Evolutionary conservation across 805 yeast species (phyloP), one percentile per base, ranked within the genome.

Genomic region (Candida wancherniae): DNA sequence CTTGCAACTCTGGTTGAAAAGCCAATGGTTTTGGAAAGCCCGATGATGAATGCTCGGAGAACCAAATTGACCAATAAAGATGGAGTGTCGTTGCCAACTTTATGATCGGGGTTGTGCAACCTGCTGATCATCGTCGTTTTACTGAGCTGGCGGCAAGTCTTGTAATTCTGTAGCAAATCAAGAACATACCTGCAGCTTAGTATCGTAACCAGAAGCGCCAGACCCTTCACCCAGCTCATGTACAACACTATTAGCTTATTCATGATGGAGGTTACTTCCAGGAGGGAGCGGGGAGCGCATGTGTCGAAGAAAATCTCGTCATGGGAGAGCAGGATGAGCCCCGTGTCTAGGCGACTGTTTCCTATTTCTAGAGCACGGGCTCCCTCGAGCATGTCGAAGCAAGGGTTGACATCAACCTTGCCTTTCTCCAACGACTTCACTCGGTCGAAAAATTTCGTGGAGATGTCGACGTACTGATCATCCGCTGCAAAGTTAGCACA

Each of bases 311-410:
- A 36, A 4, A 64, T 37, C 20, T 78, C 84, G 3, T 58, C 70
- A 1, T 47, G 42, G 0, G 64, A 42, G 34, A 75, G 53, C 17
- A 56, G 47, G n/a, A 84, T 67, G 32, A 83, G 47, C 2, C 90
- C 86, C 0, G 96, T 77, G 52, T 90, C 98, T 45, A 90, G 65
- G 40, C 73, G 75, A 8, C 67, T 63, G 50, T 85, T 85, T 34
- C 77, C 67, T 9, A 80, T 70, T 53, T 88, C 97, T 38, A 86
- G 61, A 0, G 97, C 95, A 43, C 88, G 79, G 1, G 96, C 84
- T 0, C 96, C 94, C 45, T 85, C 86, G 39, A 81, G 64, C 26
- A 90, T 65, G 33, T 77, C 73, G 57, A 86, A 85, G 16, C 58
- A 58, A 0, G 75, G 69, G 7, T 73, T 67, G 44, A 76, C 76